Conservation (phyloP, 2,329 filamentous ascomycete species). For the Microcera coccophila region DNA sequence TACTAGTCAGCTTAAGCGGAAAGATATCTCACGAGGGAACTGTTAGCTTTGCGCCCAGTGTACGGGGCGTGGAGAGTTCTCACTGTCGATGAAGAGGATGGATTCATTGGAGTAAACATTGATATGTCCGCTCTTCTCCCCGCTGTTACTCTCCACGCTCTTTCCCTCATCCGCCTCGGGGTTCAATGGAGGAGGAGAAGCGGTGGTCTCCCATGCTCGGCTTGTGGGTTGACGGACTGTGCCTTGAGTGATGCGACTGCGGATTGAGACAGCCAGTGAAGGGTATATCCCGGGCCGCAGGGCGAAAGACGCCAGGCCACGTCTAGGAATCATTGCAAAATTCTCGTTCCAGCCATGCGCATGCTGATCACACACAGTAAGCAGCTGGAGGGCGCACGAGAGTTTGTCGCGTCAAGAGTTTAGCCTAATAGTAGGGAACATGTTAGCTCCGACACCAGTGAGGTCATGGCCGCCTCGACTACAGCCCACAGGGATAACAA, state of each 20-base stretch:
- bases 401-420: neutral
- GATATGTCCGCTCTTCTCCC: constrained; percentile 77
- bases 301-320: constrained; percentile 22
- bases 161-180: constrained; percentile 9
- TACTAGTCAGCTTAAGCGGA: constrained; percentile 63
- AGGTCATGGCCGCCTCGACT: constrained; percentile 14
- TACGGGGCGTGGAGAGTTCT: constrained; percentile 24
- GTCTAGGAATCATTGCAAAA: constrained; percentile 27
- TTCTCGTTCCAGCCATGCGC: constrained; percentile 5
- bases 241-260: constrained; percentile 7
- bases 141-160: constrained; percentile 35
- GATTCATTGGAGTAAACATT: constrained; percentile 70
- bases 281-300: constrained; percentile 3
- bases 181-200: constrained; percentile 1
- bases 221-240: constrained; percentile 4
- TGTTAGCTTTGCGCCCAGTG: constrained; percentile 2
- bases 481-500: too few species aligned
- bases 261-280: neutral
- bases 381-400: too few species aligned
- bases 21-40: constrained; percentile 62
- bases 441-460: constrained; percentile 9
- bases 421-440: constrained; percentile 1
- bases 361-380: constrained; percentile 11
- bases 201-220: constrained; percentile 26
- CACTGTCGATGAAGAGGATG: constrained; percentile 87